Evolutionary conservation across 2,329 filamentous ascomycete genomes (phyloP), one percentile per base, ranked within the genome.

Genomic region (Graphilbum sp.): DNA sequence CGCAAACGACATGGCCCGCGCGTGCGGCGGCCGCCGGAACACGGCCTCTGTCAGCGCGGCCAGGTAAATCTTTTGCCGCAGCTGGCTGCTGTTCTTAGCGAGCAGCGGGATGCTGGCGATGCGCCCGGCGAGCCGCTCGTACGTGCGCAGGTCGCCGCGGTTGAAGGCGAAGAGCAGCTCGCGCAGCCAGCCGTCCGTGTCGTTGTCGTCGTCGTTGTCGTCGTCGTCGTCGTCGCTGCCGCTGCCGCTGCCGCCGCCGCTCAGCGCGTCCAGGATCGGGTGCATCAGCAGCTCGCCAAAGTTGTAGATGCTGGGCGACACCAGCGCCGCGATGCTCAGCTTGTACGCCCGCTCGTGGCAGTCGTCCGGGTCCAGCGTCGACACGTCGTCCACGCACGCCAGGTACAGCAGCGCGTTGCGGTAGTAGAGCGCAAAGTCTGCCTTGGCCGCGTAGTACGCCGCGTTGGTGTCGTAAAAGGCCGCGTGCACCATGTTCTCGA

Each of bases 161-260:
- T 98, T 98, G 67, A 95, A 98, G 41, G 90, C 87, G 53, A 95
- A 92, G 34, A 98, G 75, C n/a, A 98, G 76, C 32, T 95, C 83
- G 45, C 86, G 82, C 46, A 98, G 72, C 90, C 90, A 98, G 37
- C 76, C 67, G 55, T 92, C 74, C 32, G 78, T 71, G 19, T 79
- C 77, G 32, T 33, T 34, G 17, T 36, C 42, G 19, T n/a, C n/a
- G n/a, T n/a, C n/a, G n/a, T n/a, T n/a, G n/a, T n/a, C n/a, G n/a
- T n/a, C n/a, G n/a, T n/a, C n/a, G n/a, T n/a, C n/a, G n/a, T n/a
- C n/a, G n/a, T n/a, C n/a, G n/a, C n/a, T n/a, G n/a, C n/a, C n/a
- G n/a, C n/a, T n/a, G n/a, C n/a, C n/a, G n/a, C n/a, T n/a, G n/a
- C n/a, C n/a, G n/a, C n/a, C n/a, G n/a, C 56, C 54, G 2, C 39